Evolutionary conservation across 2,329 filamentous ascomycete genomes (phyloP), one percentile per base, ranked within the genome.

Genomic region (Aaosphaeria pasadenensis): DNA sequence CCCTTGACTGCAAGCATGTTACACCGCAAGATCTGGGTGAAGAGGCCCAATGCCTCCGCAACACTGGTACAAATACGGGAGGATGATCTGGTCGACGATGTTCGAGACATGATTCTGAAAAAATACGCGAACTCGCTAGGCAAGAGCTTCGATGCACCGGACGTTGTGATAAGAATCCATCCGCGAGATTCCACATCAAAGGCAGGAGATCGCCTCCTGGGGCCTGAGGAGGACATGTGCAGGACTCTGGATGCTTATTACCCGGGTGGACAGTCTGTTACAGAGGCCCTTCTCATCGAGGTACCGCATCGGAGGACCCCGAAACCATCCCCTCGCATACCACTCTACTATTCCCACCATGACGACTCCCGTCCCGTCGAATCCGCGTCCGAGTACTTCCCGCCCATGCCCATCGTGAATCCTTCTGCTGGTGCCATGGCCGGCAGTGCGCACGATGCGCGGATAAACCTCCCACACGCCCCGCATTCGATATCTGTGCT

Each of bases 101-200:
- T 96, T 52, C 87, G 92, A 59, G 94, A 96, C 59, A 84, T 90
- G 77, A 94, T 97, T 48, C 76, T 97, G 59, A 85, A 84, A 63
- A 97, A 97, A 75, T 99, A 97, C 70, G 84, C 85, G 59, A 97
- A 99, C 72, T 95, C 91, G 11, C 78, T 99, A 29, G 92, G 92
- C 44, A 85, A 85, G 59, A 88, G 82, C 45, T 96, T 91, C 70
- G 94, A 99, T 73, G 81, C 94, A 7, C 94, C 94, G 9, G 94
- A 99, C 69, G 81, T 99, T 49, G 85, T 82, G 7, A 77, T 97
- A 54, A 85, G 88, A 54, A 88, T 97, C 57, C 69, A 80, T 11
- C 83, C 88, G n/a, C 81, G 90, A 47, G 86, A 90, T 36, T 66
- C 66, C 28, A 63, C 52, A 6, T 53, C 55, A 75, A 63, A 62